Base-by-base conservation (phyloP, 1,139 yeast genomes). In the Geotrichum bryndzae region DNA sequence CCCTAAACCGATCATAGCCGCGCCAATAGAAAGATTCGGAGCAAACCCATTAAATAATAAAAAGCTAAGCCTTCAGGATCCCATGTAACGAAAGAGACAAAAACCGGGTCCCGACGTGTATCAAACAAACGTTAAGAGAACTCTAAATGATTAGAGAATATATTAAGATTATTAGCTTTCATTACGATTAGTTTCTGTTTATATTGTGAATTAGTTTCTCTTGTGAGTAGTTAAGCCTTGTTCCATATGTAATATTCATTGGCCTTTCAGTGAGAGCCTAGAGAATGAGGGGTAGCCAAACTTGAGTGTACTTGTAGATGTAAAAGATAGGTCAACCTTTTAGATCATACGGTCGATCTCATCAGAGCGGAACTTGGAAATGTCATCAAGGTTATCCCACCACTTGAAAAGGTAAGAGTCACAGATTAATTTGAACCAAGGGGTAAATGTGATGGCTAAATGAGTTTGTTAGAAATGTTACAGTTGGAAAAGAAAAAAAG, bases 361-460 rank as follows among this genome's bases (percentile, higher is more conserved):
- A n/a, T 59, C 71, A 63, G 58, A 69, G 66, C 69, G 66, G 63
- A 79, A 83, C 64, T 76, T 73, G 29, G 78, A 78, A 66, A 85
- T 78, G 65, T 81, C 77, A 70, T 84, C 86, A 67, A 92, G 79
- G 66, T 84, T 81, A 57, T 80, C 82, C 99, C 99, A 94, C 99
- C 99, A 94, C 67, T 88, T 81, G 79, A 89, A 94, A 71, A 94
- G 80, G 72, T 90, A 90, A 58, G 89, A 85, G 72, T 94, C 91
- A 74, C 99, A 95, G 69, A 94, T 94, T 68, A 94, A 83, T 76
- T 90, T 91, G 80, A 94, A 94, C 99, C 99, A 94, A 11, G 99
- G 99, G 5, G 99, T 94, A 76, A 94, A 95, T 23, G 83, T 81
- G 66, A 88, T 79, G 3, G 70, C 64, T 60, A 65, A 63, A 18